Evolutionary conservation across 2,329 filamentous ascomycete genomes (phyloP), one percentile per base, ranked within the genome.

Genomic region (Mycosphaerella sp.): DNA sequence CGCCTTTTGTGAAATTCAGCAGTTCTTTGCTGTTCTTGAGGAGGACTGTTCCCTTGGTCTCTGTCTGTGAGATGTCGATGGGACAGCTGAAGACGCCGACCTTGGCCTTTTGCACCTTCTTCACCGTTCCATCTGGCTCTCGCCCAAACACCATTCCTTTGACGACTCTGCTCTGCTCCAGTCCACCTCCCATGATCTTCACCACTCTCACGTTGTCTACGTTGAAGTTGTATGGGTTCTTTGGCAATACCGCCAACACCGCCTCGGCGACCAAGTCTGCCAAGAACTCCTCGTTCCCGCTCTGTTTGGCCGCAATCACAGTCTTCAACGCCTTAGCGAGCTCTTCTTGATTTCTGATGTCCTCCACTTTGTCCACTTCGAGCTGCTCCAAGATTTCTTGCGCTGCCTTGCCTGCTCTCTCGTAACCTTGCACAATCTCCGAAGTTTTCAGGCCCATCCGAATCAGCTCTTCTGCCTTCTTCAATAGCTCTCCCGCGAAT

Each of bases 131-230:
- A 69, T 95, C 86, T n/a, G 93, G 93, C 74, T 95, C 88, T 70
- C 95, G 87, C 66, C 89, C 86, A 70, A 98, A 97, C 49, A 98
- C 95, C 93, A 98, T 98, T 62, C 93, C 93, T 79, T 88, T 95
- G 57, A 98, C 86, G 11, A 98, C 92, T 62, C 83, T 85, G 72
- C 90, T 95, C 77, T 98, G 91, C 67, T 95, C 89, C 69, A 98
- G 77, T 70, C 87, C 90, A 61, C 93, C 92, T 65, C 93, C 93
- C 92, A 98, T 97, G 68, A 98, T 98, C 81, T 98, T 98, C 66
- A 98, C 95, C 55, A 98, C 95, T 57, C 93, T 88, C 66, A 98
- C 86, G 73, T 98, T 98, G 78, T 98, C 93, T 61, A 98, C 90
- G 74, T 96, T 98, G 81, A 98, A 98, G 76, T 95, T 91, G 70